Evolutionary conservation across 2,329 filamentous ascomycete genomes (phyloP).

Genomic region (Colletotrichum ledebouriae): DNA sequence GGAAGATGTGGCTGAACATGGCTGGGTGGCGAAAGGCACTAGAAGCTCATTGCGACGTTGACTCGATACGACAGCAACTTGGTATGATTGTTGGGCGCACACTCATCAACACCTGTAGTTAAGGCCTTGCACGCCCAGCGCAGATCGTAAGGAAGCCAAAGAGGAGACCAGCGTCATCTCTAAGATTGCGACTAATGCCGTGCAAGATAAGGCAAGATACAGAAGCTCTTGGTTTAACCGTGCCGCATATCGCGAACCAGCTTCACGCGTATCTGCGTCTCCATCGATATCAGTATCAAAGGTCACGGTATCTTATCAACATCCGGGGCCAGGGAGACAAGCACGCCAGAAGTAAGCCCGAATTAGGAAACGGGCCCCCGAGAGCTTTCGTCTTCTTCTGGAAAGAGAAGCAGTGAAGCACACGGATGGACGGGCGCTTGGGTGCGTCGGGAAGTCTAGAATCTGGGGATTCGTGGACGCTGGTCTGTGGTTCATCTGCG

Average conservation of each 20-base stretch:
- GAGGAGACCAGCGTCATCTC: constrained; percentile 12
- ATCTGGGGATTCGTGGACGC: constrained; percentile 10
- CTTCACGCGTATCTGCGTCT: neutral
- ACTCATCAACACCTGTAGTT: neutral
- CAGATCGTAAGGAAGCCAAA: neutral
- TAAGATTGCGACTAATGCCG: constrained; percentile 1
- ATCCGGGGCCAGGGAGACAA: neutral
- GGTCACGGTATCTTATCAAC: constrained; percentile 23
- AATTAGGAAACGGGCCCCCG: constrained; percentile 13
- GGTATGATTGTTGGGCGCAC: neutral
- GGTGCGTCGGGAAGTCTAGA: constrained; percentile 7
- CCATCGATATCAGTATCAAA: neutral
- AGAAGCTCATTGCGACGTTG: neutral
- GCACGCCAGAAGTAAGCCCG: neutral
- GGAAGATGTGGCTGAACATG: neutral
- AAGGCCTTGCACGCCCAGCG: neutral
- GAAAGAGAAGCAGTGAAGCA: constrained; percentile 18
- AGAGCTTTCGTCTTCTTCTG: constrained; percentile 15
- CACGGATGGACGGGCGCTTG: constrained; percentile 12
- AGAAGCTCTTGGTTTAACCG: too few species aligned
- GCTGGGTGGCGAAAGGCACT: too few species aligned
- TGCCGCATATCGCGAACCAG: too few species aligned
- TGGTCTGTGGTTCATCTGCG: neutral
- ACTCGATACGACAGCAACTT: neutral
- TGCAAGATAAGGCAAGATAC: neutral